Evolutionary conservation across 73 alveolate species (phyloP).

Genomic region (Paramecium octaurelia): DNA sequence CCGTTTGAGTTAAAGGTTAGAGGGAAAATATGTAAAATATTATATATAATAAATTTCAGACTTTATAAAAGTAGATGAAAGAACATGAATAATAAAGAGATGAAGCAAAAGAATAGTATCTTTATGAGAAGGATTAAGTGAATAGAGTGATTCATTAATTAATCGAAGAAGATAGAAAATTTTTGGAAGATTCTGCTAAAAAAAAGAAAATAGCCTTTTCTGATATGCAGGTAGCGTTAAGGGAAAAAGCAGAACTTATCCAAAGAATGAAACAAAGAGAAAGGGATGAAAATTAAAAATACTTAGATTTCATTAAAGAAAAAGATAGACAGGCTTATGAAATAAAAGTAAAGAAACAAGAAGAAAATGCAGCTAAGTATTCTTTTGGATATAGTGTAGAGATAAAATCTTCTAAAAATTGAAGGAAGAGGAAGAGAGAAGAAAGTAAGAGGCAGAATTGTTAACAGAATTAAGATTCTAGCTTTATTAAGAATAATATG

Average conservation of each 20-base stretch:
- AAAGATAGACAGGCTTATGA: conserved; percentile 44
- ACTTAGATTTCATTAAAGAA: conserved; percentile 32
- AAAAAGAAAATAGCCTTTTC: conserved; percentile 52
- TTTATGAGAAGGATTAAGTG: conserved; percentile 56
- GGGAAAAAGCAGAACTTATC: conserved; percentile 50
- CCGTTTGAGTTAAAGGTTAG: conserved; percentile 29
- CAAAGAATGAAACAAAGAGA: conserved; percentile 4
- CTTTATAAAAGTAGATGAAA: conserved; percentile 47
- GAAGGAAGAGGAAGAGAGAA: conserved; percentile 63
- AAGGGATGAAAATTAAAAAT: conserved; percentile 49
- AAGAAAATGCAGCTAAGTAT: conserved; percentile 57
- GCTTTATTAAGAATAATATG: conserved; percentile 55
- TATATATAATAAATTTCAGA: not conserved
- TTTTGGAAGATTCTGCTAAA: conserved; percentile 7
- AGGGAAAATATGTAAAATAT: conserved; percentile 48
- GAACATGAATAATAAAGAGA: conserved; percentile 48
- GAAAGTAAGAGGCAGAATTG: conserved; percentile 50
- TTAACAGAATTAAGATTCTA: conserved; percentile 51
- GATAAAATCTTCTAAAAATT: conserved; percentile 52
- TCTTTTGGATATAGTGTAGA: not conserved
- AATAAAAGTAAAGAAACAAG: conserved; percentile 46
- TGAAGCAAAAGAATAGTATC: conserved; percentile 54
- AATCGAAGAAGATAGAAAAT: conserved; percentile 51
- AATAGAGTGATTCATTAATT: conserved; percentile 40
- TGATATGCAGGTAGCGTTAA: conserved; percentile 53